Percentiles rank a stretch among this genome's conserved stretches.
Conservation (phyloP, 192 early-diverging fungal species). For the Linnemannia exigua region DNA sequence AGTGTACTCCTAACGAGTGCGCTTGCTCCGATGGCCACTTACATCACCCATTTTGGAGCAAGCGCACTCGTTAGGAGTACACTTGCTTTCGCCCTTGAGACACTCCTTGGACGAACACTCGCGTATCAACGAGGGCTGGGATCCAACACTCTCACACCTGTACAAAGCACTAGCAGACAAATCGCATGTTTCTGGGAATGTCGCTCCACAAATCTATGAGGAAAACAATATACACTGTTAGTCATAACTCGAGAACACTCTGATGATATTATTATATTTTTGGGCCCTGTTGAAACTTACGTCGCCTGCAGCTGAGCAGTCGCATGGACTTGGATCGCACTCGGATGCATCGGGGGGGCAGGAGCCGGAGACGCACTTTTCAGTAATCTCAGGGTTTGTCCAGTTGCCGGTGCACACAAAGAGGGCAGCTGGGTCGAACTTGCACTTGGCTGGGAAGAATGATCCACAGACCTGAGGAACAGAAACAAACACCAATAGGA, state of each 20-base stretch:
- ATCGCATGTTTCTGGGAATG: not conserved
- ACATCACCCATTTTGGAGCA: slow-evolving; percentile 5
- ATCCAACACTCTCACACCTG: not conserved
- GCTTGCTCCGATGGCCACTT: slow-evolving; percentile 5
- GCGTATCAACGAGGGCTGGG: not conserved
- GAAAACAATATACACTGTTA: not conserved
- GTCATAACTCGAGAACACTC: not conserved
- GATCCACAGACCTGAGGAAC: slow-evolving; percentile 1
- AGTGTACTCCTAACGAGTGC: slow-evolving; percentile 4
- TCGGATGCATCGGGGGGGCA: not conserved
- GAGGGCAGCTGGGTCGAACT: not conserved
- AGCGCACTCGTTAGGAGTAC: not conserved
- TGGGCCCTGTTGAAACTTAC: not conserved
- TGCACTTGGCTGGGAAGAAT: slow-evolving; percentile 1
- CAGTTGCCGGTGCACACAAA: not conserved
- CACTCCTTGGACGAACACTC: slow-evolving; percentile 10
- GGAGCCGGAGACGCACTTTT: too few species aligned
- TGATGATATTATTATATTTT: not conserved
- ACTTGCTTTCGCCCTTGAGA: not conserved
- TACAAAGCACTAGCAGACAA: not conserved
- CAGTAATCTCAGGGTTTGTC: not conserved
- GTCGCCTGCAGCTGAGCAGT: not conserved
- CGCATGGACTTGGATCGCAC: not conserved
- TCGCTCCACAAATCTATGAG: not conserved
- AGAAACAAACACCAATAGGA: too few species aligned